phyloP scores from a whole-genome alignment of 345 rosid species.

The Dovyalis caffra region DNA sequence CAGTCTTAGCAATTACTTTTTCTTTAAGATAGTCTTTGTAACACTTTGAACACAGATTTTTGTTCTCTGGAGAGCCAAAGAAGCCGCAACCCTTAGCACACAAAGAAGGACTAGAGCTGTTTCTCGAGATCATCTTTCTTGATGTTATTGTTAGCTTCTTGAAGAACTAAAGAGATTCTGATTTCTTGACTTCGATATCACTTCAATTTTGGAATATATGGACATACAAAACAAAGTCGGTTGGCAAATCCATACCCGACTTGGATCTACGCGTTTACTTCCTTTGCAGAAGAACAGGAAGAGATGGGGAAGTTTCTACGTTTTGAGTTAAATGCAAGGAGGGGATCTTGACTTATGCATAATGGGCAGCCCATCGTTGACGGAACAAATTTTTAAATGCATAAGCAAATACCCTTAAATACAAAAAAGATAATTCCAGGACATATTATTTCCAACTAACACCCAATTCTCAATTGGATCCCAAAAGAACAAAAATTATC shows the following conservation, averaged over 20 bases:
- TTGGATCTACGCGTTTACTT: too few relatives aligned
- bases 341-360: not conserved
- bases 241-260: too few relatives aligned
- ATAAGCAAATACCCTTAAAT: too few relatives aligned
- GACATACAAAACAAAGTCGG: not conserved
- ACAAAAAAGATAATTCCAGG: too few relatives aligned
- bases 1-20: too few relatives aligned
- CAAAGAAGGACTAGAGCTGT: not conserved
- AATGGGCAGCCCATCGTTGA: not conserved
- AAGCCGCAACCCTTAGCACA: constrained; percentile 31
- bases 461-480: too few relatives aligned
- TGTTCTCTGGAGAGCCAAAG: constrained; percentile 19
- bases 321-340: not conserved
- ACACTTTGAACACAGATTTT: constrained; percentile 35
- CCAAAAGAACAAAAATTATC: too few relatives aligned
- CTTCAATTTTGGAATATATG: not conserved
- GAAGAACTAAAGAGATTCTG: not conserved
- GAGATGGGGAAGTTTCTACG: not conserved
- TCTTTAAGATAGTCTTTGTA: constrained; percentile 22
- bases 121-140: not conserved
- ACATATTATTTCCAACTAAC: too few relatives aligned
- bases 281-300: not conserved
- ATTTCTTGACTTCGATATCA: not conserved
- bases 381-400: too few relatives aligned
- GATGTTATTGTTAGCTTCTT: not conserved